These are phyloP conservation scores for Voacanga thouarsii DNA, from an alignment of 257 asterid species.

Conservation along the genomic window DNA sequence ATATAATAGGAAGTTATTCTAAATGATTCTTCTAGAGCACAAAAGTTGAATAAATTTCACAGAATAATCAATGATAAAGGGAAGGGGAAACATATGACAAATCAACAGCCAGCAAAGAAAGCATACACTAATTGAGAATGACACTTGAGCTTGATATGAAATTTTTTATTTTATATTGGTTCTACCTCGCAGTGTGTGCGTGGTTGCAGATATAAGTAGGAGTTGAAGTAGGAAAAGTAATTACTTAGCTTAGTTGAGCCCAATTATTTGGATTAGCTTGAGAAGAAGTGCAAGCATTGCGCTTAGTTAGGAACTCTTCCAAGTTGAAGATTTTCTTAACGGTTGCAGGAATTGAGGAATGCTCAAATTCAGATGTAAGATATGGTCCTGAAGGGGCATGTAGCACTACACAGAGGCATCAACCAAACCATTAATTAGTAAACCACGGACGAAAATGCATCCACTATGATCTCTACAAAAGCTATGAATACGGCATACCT, in stretches of 20 bases:
- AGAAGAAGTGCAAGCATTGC: conserved; percentile 48
- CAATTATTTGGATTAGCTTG: too few species aligned
- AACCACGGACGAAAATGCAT: too few species aligned
- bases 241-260: too few species aligned
- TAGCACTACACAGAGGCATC: conserved; percentile 38
- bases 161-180: too few species aligned
- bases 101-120: conserved; percentile 7
- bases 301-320: conserved; percentile 47
- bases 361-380: conserved; percentile 65
- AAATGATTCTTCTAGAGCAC: too few species aligned
- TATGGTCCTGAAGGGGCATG: conserved; percentile 62
- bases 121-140: not conserved
- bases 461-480: too few species aligned
- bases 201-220: not conserved
- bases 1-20: conserved; percentile 10
- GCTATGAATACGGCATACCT: too few species aligned
- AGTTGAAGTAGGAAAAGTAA: too few species aligned
- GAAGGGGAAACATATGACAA: not conserved
- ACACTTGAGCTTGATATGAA: not conserved
- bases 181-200: not conserved
- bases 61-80: not conserved
- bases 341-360: conserved; percentile 70
- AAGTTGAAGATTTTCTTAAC: too few species aligned
- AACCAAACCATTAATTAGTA: not conserved
- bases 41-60: too few species aligned